Evolutionary conservation across 306 rosid genomes (phyloP).

Genomic region (Parietaria judaica): DNA sequence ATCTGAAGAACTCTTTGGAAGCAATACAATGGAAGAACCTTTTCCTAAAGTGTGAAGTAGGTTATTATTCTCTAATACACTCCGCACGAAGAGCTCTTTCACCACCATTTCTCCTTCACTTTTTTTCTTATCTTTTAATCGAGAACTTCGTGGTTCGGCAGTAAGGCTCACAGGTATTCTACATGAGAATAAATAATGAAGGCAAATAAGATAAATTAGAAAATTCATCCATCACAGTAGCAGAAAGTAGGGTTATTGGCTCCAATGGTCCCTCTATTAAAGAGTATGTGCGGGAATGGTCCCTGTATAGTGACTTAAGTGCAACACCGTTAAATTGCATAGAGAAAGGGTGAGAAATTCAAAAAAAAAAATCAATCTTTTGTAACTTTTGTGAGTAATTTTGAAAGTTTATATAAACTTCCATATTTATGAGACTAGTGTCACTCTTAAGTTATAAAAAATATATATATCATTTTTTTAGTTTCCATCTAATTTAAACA

Average conservation of each 20-base stretch:
- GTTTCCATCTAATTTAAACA: too few species aligned
- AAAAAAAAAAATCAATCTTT: too few species aligned
- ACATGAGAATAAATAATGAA: slow-evolving; percentile 28
- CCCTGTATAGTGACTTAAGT: too few species aligned
- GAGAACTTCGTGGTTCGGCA: slow-evolving; percentile 84
- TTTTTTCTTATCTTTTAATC: slow-evolving; percentile 84
- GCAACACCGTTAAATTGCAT: too few species aligned
- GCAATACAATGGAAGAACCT: slow-evolving; percentile 70
- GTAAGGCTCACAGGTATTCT: slow-evolving; percentile 50
- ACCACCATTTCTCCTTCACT: slow-evolving; percentile 90
- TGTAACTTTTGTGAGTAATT: too few species aligned
- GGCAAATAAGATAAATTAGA: slow-evolving; percentile 6
- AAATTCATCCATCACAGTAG: background rate
- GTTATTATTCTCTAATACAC: slow-evolving; percentile 61
- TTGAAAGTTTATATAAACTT: too few species aligned
- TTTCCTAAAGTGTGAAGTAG: slow-evolving; percentile 73
- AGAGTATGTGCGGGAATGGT: too few species aligned
- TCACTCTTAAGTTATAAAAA: too few species aligned
- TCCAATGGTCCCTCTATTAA: too few species aligned
- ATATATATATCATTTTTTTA: too few species aligned
- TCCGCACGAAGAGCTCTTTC: slow-evolving; percentile 78
- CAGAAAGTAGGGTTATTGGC: background rate
- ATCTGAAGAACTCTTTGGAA: slow-evolving; percentile 77
- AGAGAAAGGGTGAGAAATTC: too few species aligned
- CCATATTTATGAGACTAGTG: too few species aligned